Evolutionary conservation across 129 eudicot genomes (phyloP).

Genomic region (Helichrysum umbraculigerum): DNA sequence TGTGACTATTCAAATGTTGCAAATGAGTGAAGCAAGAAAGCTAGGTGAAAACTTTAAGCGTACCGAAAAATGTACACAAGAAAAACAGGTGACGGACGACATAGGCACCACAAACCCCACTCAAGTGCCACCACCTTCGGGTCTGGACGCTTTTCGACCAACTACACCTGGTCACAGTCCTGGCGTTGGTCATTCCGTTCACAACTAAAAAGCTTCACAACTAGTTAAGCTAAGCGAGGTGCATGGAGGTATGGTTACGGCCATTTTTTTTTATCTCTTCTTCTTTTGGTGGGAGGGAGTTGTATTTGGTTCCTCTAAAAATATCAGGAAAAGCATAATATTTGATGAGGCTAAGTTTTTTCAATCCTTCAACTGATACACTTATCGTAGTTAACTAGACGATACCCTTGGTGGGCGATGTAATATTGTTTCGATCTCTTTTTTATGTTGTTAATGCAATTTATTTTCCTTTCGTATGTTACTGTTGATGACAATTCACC

Average conservation of each 20-base stretch:
- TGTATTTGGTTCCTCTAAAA: slow-evolving; percentile 28
- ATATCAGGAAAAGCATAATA: not conserved
- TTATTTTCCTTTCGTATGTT: not conserved
- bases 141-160: slow-evolving; percentile 45
- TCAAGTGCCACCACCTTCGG: slow-evolving; percentile 28
- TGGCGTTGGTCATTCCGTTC: slow-evolving; percentile 51
- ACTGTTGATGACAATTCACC: not conserved
- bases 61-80: not conserved
- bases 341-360: not conserved
- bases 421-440: slow-evolving; percentile 6
- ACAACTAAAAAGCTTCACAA: slow-evolving; percentile 18
- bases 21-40: slow-evolving; percentile 36
- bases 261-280: slow-evolving; percentile 1
- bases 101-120: slow-evolving; percentile 23
- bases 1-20: slow-evolving; percentile 20
- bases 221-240: slow-evolving; percentile 11
- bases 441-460: slow-evolving; percentile 18
- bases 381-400: not conserved
- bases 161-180: slow-evolving; percentile 57
- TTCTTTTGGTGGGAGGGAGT: slow-evolving; percentile 13
- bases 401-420: slow-evolving; percentile 15
- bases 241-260: slow-evolving; percentile 13
- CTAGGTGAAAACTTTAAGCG: slow-evolving; percentile 19
- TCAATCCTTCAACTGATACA: slow-evolving; percentile 16
- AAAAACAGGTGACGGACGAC: slow-evolving; percentile 12